Base-by-base conservation (phyloP, 108 stramenopile species). In the Discostella pseudostelligera region DNA sequence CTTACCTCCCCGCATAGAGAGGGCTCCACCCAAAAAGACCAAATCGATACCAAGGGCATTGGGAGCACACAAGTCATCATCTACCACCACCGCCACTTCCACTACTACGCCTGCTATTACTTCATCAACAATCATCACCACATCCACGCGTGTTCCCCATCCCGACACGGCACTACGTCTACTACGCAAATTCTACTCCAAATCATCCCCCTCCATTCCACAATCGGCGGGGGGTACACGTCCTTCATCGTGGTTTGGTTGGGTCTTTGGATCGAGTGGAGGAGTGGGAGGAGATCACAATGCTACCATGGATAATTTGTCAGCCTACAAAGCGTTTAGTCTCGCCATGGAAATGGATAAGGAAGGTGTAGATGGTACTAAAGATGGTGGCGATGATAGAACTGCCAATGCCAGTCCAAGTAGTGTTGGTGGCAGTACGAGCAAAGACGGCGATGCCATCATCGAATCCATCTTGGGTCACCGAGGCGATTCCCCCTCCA, bases 111-210 rank as follows among this genome's bases (percentile, higher is more conserved):
- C n/a, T n/a, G n/a, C n/a, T n/a, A n/a, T n/a, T n/a, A n/a, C n/a
- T n/a, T n/a, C n/a, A n/a, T n/a, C n/a, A n/a, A n/a, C n/a, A n/a
- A n/a, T n/a, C n/a, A n/a, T n/a, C 39, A 6, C 13, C 16, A 43
- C 61, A 0, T 61, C 70, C 46, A 85, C 84, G 9, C 82, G 78
- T 25, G 71, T 87, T 22, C 87, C 83, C 25, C 79, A 87, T 54
- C 40, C 83, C 28, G 84, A 84, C 55, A 73, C 81, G 8, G 61
- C 77, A 6, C 66, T 88, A n/a, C 75, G 84, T 8, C 58, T 92
- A 11, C 70, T 92, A 8, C 83, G 84, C 10, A 88, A 88, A 61
- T 92, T 92, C 75, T 69, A 80, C 46, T 26, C 64, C 51, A 92
- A 88, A 67, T 76, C 90, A 1, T 21, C 62, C 16, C 82, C 78